Base-by-base conservation (phyloP, 1,139 yeast genomes). In the Yamadazyma mexicana region DNA sequence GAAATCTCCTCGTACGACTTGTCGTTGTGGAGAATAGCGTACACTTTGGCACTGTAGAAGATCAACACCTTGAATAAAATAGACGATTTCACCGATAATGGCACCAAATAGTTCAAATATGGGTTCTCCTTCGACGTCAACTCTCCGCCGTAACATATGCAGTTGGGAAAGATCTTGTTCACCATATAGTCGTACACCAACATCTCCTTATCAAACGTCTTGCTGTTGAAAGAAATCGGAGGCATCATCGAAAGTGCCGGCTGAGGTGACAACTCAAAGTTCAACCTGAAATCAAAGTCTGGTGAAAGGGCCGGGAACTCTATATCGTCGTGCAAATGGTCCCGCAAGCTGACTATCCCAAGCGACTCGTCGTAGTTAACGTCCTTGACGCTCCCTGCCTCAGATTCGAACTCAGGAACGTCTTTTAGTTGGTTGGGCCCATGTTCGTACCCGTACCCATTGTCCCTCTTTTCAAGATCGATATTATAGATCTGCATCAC, bases 41-140 rank as follows among this genome's bases (percentile, higher is more conserved):
- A 43, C 42, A 64, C 67, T n/a, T 59, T 56, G 5, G 71, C 65
- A 31, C 66, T 56, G 11, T 67, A 59, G 0, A 69, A 67, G 6
- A 63, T 52, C 7, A 66, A 44, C 0, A 65, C 52, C 36, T 64
- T 59, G 55, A 59, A 55, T 4, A 67, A 55, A 17, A 64, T 48
- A 16, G 48, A 42, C 0, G 69, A 64, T 17, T 50, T 47, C 24
- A 52, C 47, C 0, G 69, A 64, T 32, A 66, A 45, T 4, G 73
- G 73, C 0, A 61, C 63, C 8, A 66, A 53, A 22, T 65, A 45
- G 34, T 62, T 55, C 16, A 64, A 47, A 41, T 66, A 66, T 1
- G 73, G 73, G 35, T 67, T 66, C 14, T 40, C 38, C 15, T 23
- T 36, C 9, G 53, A 35, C 12, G 15, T 28, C 31, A 28, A 28